Percentiles rank a stretch among this genome's conserved stretches.
phyloP scores from a whole-genome alignment of 2,329 filamentous ascomycete species.

The Colletotrichum coccodes region DNA sequence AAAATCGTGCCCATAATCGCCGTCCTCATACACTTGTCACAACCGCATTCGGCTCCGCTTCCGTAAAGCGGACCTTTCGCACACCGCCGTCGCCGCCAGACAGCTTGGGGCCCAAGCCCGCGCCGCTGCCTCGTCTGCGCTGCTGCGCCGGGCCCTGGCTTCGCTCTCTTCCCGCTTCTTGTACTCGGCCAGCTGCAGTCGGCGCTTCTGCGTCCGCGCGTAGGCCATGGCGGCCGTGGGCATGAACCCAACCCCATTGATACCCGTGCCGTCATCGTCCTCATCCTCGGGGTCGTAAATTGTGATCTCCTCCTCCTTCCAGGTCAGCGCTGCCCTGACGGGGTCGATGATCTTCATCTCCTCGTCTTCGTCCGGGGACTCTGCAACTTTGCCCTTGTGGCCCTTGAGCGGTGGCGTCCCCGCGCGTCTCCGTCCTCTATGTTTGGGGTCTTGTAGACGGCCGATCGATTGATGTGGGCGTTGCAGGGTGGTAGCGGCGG shows the following conservation, averaged over 20 bases:
- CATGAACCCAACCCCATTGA: slow-evolving; percentile 75
- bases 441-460: slow-evolving; percentile 50
- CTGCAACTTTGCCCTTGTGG: slow-evolving; percentile 17
- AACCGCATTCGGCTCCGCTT: slow-evolving; percentile 43
- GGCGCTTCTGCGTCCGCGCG: slow-evolving; percentile 64
- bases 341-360: slow-evolving; percentile 56
- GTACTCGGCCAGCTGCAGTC: slow-evolving; percentile 71
- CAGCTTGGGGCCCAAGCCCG: slow-evolving; percentile 29
- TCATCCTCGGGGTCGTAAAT: slow-evolving; percentile 72
- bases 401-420: slow-evolving; percentile 49
- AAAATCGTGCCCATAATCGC: not conserved
- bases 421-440: slow-evolving; percentile 45
- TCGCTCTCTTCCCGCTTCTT: slow-evolving; percentile 69
- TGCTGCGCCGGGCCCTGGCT: slow-evolving; percentile 66
- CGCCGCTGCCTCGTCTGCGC: slow-evolving; percentile 52
- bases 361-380: slow-evolving; percentile 42
- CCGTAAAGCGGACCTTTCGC: slow-evolving; percentile 53
- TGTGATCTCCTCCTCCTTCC: slow-evolving; percentile 76
- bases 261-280: slow-evolving; percentile 74
- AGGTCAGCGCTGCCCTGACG: slow-evolving; percentile 69
- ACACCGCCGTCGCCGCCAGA: slow-evolving; percentile 38
- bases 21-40: slow-evolving; percentile 18
- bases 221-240: slow-evolving; percentile 71
- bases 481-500: slow-evolving; percentile 37
- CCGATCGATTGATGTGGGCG: slow-evolving; percentile 51